These are phyloP conservation scores for Colletotrichum brevisporum DNA, from an alignment of 2,329 filamentous ascomycete genomes.

Conservation along the genomic window DNA sequence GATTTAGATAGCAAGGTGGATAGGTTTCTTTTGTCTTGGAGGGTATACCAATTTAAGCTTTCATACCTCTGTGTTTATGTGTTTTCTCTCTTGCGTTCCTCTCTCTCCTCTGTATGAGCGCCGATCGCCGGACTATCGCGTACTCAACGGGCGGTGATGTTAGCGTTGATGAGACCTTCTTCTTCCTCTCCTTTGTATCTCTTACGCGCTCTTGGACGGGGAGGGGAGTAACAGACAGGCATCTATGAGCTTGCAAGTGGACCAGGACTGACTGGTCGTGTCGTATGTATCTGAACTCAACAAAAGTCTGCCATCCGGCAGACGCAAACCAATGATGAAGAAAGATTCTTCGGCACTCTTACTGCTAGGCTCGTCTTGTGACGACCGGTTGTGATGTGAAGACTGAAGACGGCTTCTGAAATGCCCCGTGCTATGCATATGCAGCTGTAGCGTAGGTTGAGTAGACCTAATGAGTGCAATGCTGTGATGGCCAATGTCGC, in stretches of 20 bases:
- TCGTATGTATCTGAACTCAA: no score
- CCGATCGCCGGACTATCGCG: neutral
- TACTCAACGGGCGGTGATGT: neutral
- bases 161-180: constrained; percentile 2
- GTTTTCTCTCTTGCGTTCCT: neutral
- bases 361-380: no score
- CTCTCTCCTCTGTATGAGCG: neutral
- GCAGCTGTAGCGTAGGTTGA: neutral
- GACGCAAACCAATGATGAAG: neutral
- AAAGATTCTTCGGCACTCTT: neutral
- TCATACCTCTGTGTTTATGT: neutral
- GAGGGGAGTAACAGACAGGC: neutral
- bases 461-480: no score
- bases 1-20: constrained; percentile 14
- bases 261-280: no score
- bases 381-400: no score
- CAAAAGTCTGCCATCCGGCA: neutral
- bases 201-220: neutral
- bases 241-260: neutral
- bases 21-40: neutral
- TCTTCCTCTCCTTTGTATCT: constrained; percentile 3
- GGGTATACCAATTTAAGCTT: neutral
- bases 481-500: no score
- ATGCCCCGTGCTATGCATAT: neutral
- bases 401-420: no score